Evolutionary conservation across 1,284 basidiomycete genomes (phyloP).

Genomic region (Ceratobasidium sp.): DNA sequence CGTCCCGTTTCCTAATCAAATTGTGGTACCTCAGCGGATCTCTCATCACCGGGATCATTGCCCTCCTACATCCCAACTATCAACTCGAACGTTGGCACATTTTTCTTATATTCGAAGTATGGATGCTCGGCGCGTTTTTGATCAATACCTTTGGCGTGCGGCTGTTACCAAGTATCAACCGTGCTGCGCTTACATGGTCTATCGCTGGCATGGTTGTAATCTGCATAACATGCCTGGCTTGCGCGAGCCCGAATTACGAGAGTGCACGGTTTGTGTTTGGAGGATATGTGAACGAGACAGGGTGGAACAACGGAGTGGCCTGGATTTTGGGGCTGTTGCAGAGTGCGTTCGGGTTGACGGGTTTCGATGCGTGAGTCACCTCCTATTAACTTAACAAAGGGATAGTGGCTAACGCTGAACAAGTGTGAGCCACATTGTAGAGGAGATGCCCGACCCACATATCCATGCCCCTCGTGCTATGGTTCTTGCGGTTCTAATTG

Average conservation of each 20-base stretch:
- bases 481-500: slow-evolving; percentile 73
- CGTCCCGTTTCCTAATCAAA: not conserved
- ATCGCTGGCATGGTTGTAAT: slow-evolving; percentile 40
- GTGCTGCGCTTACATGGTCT: slow-evolving; percentile 42
- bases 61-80: slow-evolving; percentile 42
- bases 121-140: slow-evolving; percentile 40
- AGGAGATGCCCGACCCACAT: slow-evolving; percentile 73
- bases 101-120: slow-evolving; percentile 44
- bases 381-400: not conserved
- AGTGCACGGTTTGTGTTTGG: slow-evolving; percentile 44
- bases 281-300: slow-evolving; percentile 36
- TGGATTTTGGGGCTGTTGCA: slow-evolving; percentile 45
- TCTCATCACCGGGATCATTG: slow-evolving; percentile 44
- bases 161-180: slow-evolving; percentile 40
- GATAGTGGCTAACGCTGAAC: not conserved
- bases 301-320: slow-evolving; percentile 41
- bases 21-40: slow-evolving; percentile 19
- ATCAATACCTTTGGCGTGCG: slow-evolving; percentile 46
- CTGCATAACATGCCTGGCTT: slow-evolving; percentile 43
- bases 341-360: slow-evolving; percentile 44
- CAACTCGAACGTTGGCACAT: slow-evolving; percentile 44
- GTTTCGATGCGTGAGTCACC: slow-evolving; percentile 41
- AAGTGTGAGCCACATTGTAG: slow-evolving; percentile 63
- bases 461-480: slow-evolving; percentile 72
- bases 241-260: slow-evolving; percentile 36